Evolutionary conservation across 345 rosid genomes (phyloP), one percentile per base, ranked within the genome.

Genomic region (Aegle marmelos): DNA sequence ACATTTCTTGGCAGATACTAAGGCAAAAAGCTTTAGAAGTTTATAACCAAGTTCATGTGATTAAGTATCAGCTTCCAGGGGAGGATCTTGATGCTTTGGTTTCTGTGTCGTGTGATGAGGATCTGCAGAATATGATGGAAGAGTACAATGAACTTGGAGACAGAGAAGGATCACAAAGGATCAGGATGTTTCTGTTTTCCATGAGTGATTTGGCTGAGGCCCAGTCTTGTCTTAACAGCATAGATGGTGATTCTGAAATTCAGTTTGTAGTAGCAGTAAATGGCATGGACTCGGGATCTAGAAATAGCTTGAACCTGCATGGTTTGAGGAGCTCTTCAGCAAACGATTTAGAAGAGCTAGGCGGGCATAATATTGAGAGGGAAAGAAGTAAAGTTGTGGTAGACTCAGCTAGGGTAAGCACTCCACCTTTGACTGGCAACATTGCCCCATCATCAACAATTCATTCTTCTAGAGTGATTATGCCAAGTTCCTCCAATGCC

Each of bases 1-100:
- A 93, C 76, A 85, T 92, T 75, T 85, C 89, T 48, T 94, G 90
- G 89, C 85, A 65, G 72, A 91, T 83, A 76, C 92, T 94, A 27
- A 84, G 80, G 83, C 91, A 86, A 78, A 94, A 87, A 85, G 79
- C 87, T 70, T 76, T 90, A 78, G 84, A 83, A 27, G 89, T 94
- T 63, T 93, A 89, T 86, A 80, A 83, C 59, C 91, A 89, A 81
- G 72, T 92, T 83, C 85, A 83, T 75, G 86, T 88, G 63, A 88
- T 93, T 9, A 94, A 91, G 84, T 94, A 94, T 83, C 98, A 94
- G 82, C 97, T 94, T 83, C 98, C 97, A 79, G 98, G 96, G 27
- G 98, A 94, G 87, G 97, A 94, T 79, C 90, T 94, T 75, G 98
- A 94, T 74, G 93, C 98, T 5, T 87, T 94, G 87, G 94, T 94